phyloP scores from a whole-genome alignment of 2,329 filamentous ascomycete species.

The Massarina eburnea region DNA sequence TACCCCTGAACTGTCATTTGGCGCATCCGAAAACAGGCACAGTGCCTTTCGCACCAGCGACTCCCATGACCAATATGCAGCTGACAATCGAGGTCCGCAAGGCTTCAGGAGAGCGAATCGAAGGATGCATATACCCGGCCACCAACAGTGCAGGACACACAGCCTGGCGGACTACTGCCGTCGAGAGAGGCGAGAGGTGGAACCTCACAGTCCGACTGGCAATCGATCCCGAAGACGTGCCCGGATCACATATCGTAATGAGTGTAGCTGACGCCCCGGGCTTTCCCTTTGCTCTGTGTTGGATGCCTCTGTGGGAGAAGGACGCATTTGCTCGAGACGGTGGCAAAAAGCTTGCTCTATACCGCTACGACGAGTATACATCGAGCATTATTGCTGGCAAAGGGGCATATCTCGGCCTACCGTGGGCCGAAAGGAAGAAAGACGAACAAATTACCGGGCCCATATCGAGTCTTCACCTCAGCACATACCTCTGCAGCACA shows the following conservation, averaged over 20 bases:
- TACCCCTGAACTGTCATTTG: slow-evolving; percentile 67
- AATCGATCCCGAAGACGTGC: slow-evolving; percentile 77
- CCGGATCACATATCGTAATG: slow-evolving; percentile 82
- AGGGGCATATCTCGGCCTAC: slow-evolving; percentile 82
- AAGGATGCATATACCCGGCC: slow-evolving; percentile 82
- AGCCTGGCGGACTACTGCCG: slow-evolving; percentile 83
- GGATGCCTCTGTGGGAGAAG: slow-evolving; percentile 91
- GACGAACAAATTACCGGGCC: slow-evolving; percentile 75
- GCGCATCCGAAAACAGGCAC: slow-evolving; percentile 78
- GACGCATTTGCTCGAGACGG: slow-evolving; percentile 89
- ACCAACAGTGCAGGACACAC: slow-evolving; percentile 79
- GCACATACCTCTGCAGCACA: slow-evolving; percentile 92
- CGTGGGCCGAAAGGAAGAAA: slow-evolving; percentile 72
- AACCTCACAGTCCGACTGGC: slow-evolving; percentile 82
- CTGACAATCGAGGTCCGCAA: slow-evolving; percentile 86
- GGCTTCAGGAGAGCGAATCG: slow-evolving; percentile 75
- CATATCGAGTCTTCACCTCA: slow-evolving; percentile 74
- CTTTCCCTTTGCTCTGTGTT: slow-evolving; percentile 85
- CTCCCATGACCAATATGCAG: slow-evolving; percentile 74
- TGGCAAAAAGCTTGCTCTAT: slow-evolving; percentile 75
- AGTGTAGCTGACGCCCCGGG: slow-evolving; percentile 84
- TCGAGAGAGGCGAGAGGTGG: slow-evolving; percentile 80
- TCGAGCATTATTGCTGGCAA: slow-evolving; percentile 71
- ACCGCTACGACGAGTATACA: slow-evolving; percentile 90
- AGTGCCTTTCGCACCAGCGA: slow-evolving; percentile 67